Conservation (phyloP, 345 rosid genomes). For the Turnera subulata region DNA sequence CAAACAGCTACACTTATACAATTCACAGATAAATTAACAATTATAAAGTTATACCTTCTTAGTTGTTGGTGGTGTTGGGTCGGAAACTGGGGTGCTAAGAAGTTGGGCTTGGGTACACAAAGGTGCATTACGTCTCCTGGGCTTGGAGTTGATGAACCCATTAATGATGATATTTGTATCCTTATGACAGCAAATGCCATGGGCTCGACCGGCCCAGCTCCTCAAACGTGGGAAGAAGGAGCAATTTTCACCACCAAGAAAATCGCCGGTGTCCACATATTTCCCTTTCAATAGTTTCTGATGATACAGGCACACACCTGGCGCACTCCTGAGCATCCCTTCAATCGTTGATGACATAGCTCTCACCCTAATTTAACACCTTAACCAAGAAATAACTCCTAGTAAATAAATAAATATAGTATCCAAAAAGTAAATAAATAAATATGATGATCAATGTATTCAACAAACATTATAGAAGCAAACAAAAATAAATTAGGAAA, state of each 20-base stretch:
- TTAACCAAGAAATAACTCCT: too few relatives aligned
- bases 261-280: constrained; percentile 25
- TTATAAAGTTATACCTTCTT: constrained; percentile 41
- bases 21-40: too few relatives aligned
- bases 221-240: constrained; percentile 18
- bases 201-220: constrained; percentile 11
- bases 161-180: too few relatives aligned
- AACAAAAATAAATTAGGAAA: too few relatives aligned
- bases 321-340: constrained; percentile 31
- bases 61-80: constrained; percentile 36
- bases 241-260: constrained; percentile 14
- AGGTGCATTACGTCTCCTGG: constrained; percentile 5
- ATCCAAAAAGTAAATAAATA: too few relatives aligned
- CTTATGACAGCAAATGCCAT: constrained; percentile 17
- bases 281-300: constrained; percentile 30
- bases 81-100: constrained; percentile 40
- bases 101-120: constrained; percentile 26
- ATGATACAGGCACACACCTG: constrained; percentile 11
- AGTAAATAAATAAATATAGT: too few relatives aligned
- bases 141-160: constrained; percentile 6
- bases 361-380: too few relatives aligned
- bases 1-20: too few relatives aligned
- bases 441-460: too few relatives aligned
- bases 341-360: constrained; percentile 32
- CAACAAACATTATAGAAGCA: too few relatives aligned